phyloP scores from a whole-genome alignment of 257 asterid species.

The Rauvolfia tetraphylla region DNA sequence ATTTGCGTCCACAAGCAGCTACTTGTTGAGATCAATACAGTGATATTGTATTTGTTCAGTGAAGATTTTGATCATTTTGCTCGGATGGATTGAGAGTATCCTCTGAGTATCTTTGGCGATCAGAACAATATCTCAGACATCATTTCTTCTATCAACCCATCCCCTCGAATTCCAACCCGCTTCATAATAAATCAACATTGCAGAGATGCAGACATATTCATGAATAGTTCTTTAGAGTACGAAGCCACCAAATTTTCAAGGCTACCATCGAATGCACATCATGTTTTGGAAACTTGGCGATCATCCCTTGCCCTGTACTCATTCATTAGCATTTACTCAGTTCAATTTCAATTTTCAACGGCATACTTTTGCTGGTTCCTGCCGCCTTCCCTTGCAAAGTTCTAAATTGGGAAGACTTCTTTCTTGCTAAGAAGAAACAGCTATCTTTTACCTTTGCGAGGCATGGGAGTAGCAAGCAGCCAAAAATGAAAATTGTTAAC shows the following conservation, averaged over 20 bases:
- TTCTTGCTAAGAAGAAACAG: too few species aligned
- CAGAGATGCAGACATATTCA: not conserved
- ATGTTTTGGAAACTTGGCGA: not conserved
- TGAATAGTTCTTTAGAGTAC: not conserved
- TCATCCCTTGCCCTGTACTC: not conserved
- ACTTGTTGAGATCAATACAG: not conserved
- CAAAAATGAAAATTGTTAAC: not conserved
- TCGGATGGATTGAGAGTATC: slow-evolving; percentile 27
- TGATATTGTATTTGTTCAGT: slow-evolving; percentile 1
- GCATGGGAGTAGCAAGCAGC: not conserved
- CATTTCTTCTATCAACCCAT: slow-evolving; percentile 28
- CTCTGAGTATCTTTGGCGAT: slow-evolving; percentile 47
- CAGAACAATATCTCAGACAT: slow-evolving; percentile 51
- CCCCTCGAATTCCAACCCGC: slow-evolving; percentile 7
- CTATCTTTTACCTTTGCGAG: too few species aligned
- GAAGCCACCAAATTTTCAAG: not conserved
- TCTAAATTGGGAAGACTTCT: too few species aligned
- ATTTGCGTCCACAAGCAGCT: not conserved
- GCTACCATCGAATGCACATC: not conserved
- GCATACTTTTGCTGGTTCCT: too few species aligned
- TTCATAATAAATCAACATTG: not conserved
- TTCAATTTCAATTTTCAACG: too few species aligned
- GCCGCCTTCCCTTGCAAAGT: too few species aligned
- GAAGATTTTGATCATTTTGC: slow-evolving; percentile 15
- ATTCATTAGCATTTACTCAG: too few species aligned